phyloP scores from a whole-genome alignment of 2,329 filamentous ascomycete species.

The Rosellinia necatrix region DNA sequence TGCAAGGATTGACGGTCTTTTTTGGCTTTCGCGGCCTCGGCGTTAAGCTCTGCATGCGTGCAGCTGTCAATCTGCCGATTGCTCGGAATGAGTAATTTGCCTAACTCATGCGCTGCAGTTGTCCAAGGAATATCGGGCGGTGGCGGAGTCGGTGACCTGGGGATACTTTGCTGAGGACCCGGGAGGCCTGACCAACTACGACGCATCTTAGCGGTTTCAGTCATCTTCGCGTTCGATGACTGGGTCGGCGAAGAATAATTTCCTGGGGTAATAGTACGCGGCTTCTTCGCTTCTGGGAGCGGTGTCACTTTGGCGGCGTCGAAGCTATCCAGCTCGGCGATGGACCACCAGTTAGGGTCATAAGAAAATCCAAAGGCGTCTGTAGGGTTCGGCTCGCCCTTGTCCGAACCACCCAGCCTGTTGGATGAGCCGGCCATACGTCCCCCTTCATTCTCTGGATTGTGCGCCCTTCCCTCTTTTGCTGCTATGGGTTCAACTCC shows the following conservation, averaged over 20 bases:
- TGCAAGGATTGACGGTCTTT: constrained; percentile 66
- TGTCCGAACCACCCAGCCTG: constrained; percentile 41
- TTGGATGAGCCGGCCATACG: constrained; percentile 52
- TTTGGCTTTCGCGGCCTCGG: constrained; percentile 65
- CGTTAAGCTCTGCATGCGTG: constrained; percentile 77
- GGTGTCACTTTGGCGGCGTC: constrained; percentile 63
- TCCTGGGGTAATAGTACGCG: constrained; percentile 61
- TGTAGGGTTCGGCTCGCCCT: constrained; percentile 37
- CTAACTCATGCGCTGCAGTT: constrained; percentile 80
- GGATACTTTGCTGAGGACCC: constrained; percentile 41
- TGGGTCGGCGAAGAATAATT: constrained; percentile 89
- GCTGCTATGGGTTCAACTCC: constrained; percentile 53
- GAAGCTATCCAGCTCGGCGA: constrained; percentile 67
- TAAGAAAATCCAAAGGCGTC: constrained; percentile 52
- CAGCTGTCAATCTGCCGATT: constrained; percentile 77
- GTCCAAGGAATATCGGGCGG: constrained; percentile 86
- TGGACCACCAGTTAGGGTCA: constrained; percentile 74
- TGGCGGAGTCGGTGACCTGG: constrained; percentile 64
- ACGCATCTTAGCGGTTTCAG: constrained; percentile 68
- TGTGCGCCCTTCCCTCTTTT: constrained; percentile 46
- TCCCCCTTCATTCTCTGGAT: constrained; percentile 64
- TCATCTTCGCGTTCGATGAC: constrained; percentile 80
- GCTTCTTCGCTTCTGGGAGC: constrained; percentile 55
- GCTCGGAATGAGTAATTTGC: constrained; percentile 78
- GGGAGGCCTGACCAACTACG: constrained; percentile 64